phyloP scores from a whole-genome alignment of 2,329 filamentous ascomycete genomes.

The Tolypocladium ovalisporum region DNA sequence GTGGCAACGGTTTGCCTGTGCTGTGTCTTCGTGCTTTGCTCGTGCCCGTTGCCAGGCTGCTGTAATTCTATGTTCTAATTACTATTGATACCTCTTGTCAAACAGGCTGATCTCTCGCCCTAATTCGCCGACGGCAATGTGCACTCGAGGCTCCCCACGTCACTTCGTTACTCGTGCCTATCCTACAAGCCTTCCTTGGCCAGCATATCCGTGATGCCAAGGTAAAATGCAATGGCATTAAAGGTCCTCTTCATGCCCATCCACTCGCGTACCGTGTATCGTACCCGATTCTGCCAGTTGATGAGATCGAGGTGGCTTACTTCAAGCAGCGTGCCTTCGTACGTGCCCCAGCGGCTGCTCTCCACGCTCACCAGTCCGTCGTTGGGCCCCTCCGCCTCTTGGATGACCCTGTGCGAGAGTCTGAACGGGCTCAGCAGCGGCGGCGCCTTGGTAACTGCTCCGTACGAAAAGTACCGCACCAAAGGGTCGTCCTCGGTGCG shows the following conservation, averaged over 20 bases:
- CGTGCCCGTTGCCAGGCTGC: slow-evolving; percentile 8
- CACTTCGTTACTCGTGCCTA: not conserved
- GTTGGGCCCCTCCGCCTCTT: slow-evolving; percentile 44
- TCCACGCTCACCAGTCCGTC: slow-evolving; percentile 58
- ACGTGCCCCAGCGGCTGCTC: slow-evolving; percentile 51
- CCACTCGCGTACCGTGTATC: slow-evolving; percentile 41
- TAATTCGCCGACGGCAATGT: not conserved
- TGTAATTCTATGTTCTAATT: slow-evolving; percentile 13
- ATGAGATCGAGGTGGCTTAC: slow-evolving; percentile 56
- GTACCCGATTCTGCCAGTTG: slow-evolving; percentile 54
- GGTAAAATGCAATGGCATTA: slow-evolving; percentile 57
- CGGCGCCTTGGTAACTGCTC: slow-evolving; percentile 33
- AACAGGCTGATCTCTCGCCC: not conserved
- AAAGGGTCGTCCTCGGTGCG: slow-evolving; percentile 38
- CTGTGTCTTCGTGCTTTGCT: not conserved
- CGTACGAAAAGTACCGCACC: slow-evolving; percentile 53
- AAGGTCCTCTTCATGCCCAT: slow-evolving; percentile 47
- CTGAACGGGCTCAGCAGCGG: slow-evolving; percentile 57
- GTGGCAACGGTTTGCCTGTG: slow-evolving; percentile 6
- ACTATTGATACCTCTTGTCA: slow-evolving; percentile 11
- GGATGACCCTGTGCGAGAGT: slow-evolving; percentile 38
- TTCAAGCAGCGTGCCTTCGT: slow-evolving; percentile 50
- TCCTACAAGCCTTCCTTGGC: slow-evolving; percentile 48
- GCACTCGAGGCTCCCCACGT: not conserved
- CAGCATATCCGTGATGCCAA: slow-evolving; percentile 58